A percentile compares a stretch with the other conserved stretches of the same genome.
Conservation (phyloP, 148 eudicot genomes). For the Polygonum maritimum region DNA sequence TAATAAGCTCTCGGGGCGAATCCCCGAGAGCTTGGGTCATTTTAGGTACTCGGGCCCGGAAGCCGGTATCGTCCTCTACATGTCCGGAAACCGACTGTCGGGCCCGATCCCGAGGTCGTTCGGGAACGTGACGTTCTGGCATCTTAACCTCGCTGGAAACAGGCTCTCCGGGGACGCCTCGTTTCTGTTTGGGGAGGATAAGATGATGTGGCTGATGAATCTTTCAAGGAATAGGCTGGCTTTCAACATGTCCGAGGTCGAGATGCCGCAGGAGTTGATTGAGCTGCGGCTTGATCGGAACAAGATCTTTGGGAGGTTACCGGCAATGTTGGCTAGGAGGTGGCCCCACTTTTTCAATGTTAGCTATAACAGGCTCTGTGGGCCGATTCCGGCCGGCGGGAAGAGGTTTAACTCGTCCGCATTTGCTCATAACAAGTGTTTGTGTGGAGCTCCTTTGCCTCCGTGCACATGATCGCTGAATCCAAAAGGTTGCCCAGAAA, state of each 20-base stretch:
- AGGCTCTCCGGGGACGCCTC: neutral
- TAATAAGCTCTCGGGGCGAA: no score
- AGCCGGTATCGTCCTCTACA: neutral
- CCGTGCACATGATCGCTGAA: no score
- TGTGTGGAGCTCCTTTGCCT: no score
- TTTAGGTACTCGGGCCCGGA: neutral
- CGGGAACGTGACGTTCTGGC: neutral
- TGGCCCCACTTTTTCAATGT: neutral
- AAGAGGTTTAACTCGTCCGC: no score
- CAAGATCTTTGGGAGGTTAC: neutral
- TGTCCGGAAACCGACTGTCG: neutral
- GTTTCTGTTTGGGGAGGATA: neutral
- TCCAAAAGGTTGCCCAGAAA: no score
- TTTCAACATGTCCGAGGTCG: neutral
- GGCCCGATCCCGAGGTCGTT: neutral
- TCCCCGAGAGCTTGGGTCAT: no score
- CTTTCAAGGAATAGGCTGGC: neutral
- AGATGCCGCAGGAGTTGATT: neutral
- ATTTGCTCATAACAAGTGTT: no score
- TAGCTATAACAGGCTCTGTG: neutral
- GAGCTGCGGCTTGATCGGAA: neutral
- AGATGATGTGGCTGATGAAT: neutral
- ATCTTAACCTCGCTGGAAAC: neutral
- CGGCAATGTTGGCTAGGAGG: neutral
- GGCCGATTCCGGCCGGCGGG: neutral